These are phyloP conservation scores for Podospora australis DNA, from an alignment of 495 filamentous ascomycete species.

Conservation along the genomic window DNA sequence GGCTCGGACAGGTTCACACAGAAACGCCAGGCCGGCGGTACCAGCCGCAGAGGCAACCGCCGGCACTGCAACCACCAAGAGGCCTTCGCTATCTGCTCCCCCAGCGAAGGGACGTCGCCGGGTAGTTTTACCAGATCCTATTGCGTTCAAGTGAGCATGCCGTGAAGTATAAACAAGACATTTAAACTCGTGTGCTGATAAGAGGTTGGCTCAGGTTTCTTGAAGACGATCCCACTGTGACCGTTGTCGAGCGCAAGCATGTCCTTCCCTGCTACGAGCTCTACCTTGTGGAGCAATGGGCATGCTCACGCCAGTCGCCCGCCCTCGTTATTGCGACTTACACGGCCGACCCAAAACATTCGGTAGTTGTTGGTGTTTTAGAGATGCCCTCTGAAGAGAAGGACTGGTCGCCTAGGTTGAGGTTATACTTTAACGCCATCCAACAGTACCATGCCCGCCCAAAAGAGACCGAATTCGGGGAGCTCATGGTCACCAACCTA, in stretches of 20 bases:
- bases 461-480: slow-evolving; percentile 76
- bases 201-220: slow-evolving; percentile 56
- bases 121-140: slow-evolving; percentile 66
- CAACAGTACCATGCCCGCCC: slow-evolving; percentile 74
- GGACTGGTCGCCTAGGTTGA: slow-evolving; percentile 70
- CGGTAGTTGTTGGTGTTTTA: slow-evolving; percentile 70
- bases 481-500: slow-evolving; percentile 89
- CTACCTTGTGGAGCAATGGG: slow-evolving; percentile 97
- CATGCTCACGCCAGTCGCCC: slow-evolving; percentile 81
- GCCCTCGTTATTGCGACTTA: slow-evolving; percentile 91
- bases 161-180: no score
- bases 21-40: slow-evolving; percentile 8
- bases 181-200: background rate
- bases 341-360: slow-evolving; percentile 78
- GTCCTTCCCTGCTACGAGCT: slow-evolving; percentile 79
- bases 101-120: slow-evolving; percentile 31
- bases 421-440: slow-evolving; percentile 80
- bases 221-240: slow-evolving; percentile 75
- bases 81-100: slow-evolving; percentile 8
- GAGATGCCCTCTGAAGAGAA: slow-evolving; percentile 76
- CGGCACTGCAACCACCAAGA: slow-evolving; percentile 11
- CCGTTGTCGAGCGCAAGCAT: slow-evolving; percentile 62
- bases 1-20: slow-evolving; percentile 19
- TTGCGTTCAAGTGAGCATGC: slow-evolving; percentile 56
- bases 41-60: slow-evolving; percentile 12